These are phyloP conservation scores for Debaryomyces fabryi DNA, from an alignment of 1,139 yeast genomes.

Conservation along the genomic window DNA sequence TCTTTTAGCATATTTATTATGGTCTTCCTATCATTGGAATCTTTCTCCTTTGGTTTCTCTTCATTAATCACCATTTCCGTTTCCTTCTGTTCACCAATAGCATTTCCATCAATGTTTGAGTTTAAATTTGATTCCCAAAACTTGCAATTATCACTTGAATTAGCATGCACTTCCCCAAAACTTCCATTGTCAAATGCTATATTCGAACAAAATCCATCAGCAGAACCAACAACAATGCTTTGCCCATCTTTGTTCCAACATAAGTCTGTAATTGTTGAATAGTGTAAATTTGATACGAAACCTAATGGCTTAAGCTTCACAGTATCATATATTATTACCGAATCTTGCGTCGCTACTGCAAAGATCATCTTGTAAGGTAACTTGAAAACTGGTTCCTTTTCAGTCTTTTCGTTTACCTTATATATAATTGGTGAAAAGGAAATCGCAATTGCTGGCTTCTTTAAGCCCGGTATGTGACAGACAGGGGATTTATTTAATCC, in stretches of 20 bases:
- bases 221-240: slow-evolving; percentile 75
- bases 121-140: slow-evolving; percentile 6
- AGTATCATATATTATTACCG: slow-evolving; percentile 84
- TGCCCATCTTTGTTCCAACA: slow-evolving; percentile 82
- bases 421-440: slow-evolving; percentile 74
- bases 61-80: background rate
- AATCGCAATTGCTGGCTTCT: slow-evolving; percentile 82
- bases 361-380: slow-evolving; percentile 80
- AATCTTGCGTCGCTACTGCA: slow-evolving; percentile 92
- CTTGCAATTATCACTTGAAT: slow-evolving; percentile 1
- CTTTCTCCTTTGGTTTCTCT: background rate
- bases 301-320: slow-evolving; percentile 70
- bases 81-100: background rate
- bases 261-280: slow-evolving; percentile 84
- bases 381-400: slow-evolving; percentile 32
- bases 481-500: slow-evolving; percentile 72
- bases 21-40: background rate
- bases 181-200: slow-evolving; percentile 53
- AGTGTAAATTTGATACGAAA: slow-evolving; percentile 76
- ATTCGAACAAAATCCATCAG: slow-evolving; percentile 90
- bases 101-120: background rate
- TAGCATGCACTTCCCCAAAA: slow-evolving; percentile 46
- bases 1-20: slow-evolving; percentile 15
- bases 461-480: slow-evolving; percentile 75
- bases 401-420: slow-evolving; percentile 25